Evolutionary conservation across 148 eudicot genomes (phyloP).

Genomic region (Fallopia convolvulus): DNA sequence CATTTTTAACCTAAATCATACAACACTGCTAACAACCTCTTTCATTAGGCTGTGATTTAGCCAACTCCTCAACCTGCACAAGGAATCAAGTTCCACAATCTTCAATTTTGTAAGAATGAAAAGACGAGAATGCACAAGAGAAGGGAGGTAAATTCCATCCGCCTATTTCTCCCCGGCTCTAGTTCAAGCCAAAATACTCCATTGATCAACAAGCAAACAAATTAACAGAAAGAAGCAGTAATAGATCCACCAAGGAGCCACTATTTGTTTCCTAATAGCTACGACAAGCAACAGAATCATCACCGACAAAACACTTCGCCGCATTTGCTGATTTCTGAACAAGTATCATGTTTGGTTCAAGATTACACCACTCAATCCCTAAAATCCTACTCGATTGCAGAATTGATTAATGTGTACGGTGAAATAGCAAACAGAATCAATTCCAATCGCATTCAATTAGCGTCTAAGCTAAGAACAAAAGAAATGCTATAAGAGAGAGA

Average conservation of each 20-base stretch:
- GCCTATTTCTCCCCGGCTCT: background rate
- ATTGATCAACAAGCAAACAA: background rate
- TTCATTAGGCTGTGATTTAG: too few species aligned
- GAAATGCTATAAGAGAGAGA: constrained; percentile 6
- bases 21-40: too few species aligned
- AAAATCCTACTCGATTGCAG: background rate
- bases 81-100: background rate
- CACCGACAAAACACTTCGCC: background rate
- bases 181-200: background rate
- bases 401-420: too few species aligned
- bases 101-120: background rate
- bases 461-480: background rate
- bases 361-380: background rate
- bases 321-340: too few species aligned
- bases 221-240: background rate
- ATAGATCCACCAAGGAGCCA: too few species aligned
- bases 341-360: too few species aligned
- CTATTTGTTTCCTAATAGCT: too few species aligned
- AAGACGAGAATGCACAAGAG: background rate
- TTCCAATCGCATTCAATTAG: background rate
- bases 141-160: background rate
- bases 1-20: too few species aligned
- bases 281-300: background rate
- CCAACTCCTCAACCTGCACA: background rate
- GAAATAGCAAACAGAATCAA: background rate